A percentile compares a stretch with the other conserved stretches of the same genome.
Conservation (phyloP, 2,329 filamentous ascomycete genomes). For the Fusarium continuum region DNA sequence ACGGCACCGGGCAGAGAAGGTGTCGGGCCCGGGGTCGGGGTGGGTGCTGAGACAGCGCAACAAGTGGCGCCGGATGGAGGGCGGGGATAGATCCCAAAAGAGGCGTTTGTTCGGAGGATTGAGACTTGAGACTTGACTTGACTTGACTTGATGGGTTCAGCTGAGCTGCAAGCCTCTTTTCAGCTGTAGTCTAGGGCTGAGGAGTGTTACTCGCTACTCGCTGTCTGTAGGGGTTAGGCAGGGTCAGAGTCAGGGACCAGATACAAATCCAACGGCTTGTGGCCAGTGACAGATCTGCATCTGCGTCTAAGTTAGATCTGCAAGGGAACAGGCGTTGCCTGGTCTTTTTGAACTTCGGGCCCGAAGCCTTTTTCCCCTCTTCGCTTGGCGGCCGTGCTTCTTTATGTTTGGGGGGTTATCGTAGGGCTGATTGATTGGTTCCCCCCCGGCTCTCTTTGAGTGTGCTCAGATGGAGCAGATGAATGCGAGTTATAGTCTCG, state of each 20-base stretch:
- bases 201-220: too few species aligned
- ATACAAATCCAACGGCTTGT: constrained; percentile 4
- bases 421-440: background rate
- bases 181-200: constrained; percentile 4
- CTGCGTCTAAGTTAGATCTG: too few species aligned
- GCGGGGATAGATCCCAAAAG: constrained; percentile 1
- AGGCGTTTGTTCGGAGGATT: constrained; percentile 10
- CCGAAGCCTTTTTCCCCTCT: constrained; percentile 23
- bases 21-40: constrained; percentile 4
- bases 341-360: constrained; percentile 29
- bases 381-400: constrained; percentile 18
- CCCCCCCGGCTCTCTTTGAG: background rate
- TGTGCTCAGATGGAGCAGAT: background rate
- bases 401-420: background rate
- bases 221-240: constrained; percentile 12
- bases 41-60: constrained; percentile 6
- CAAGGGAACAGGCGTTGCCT: background rate
- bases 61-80: constrained; percentile 7
- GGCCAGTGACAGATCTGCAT: constrained; percentile 17
- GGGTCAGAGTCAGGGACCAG: constrained; percentile 7
- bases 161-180: constrained; percentile 24
- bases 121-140: too few species aligned
- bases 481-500: too few species aligned
- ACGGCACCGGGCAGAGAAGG: background rate
- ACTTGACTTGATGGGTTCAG: constrained; percentile 12